Conservation (phyloP, 805 yeast genomes). For the Metschnikowia arizonensis region DNA sequence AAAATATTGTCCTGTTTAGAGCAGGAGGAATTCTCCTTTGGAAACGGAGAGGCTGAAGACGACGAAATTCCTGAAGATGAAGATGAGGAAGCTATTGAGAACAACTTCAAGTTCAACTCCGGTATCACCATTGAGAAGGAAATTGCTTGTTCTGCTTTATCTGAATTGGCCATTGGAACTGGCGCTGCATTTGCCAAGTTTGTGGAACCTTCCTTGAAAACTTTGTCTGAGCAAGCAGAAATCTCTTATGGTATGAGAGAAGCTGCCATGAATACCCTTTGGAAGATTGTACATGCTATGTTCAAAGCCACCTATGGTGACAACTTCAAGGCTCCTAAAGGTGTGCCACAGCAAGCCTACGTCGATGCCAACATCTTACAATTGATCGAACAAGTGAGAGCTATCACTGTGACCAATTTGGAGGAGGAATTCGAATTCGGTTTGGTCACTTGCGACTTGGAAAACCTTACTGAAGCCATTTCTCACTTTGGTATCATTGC, state of each 20-base stretch:
- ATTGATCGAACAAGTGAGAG: slow-evolving; percentile 64
- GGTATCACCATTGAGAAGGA: slow-evolving; percentile 96
- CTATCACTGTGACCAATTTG: slow-evolving; percentile 56
- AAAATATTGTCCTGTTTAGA: slow-evolving; percentile 77
- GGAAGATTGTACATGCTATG: slow-evolving; percentile 78
- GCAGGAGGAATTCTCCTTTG: slow-evolving; percentile 78
- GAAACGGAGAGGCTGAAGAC: slow-evolving; percentile 46
- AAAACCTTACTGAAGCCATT: slow-evolving; percentile 64
- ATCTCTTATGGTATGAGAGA: slow-evolving; percentile 91
- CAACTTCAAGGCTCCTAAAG: slow-evolving; percentile 51
- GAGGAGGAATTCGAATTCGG: slow-evolving; percentile 79
- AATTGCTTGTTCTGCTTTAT: slow-evolving; percentile 85
- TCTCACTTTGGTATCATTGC: slow-evolving; percentile 71
- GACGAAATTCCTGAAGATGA: slow-evolving; percentile 49
- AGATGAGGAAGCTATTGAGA: slow-evolving; percentile 56
- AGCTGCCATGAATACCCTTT: slow-evolving; percentile 74
- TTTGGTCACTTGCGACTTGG: slow-evolving; percentile 76
- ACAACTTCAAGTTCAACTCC: slow-evolving; percentile 81
- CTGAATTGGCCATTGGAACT: slow-evolving; percentile 86
- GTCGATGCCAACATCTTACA: slow-evolving; percentile 54
- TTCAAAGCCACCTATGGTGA: slow-evolving; percentile 50
- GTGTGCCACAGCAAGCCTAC: slow-evolving; percentile 57
- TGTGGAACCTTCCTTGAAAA: slow-evolving; percentile 63
- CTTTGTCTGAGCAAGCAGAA: slow-evolving; percentile 66
- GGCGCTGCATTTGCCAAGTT: slow-evolving; percentile 74